phyloP scores from a whole-genome alignment of 805 yeast species.

The Schizosaccharomyces cryophilus region DNA sequence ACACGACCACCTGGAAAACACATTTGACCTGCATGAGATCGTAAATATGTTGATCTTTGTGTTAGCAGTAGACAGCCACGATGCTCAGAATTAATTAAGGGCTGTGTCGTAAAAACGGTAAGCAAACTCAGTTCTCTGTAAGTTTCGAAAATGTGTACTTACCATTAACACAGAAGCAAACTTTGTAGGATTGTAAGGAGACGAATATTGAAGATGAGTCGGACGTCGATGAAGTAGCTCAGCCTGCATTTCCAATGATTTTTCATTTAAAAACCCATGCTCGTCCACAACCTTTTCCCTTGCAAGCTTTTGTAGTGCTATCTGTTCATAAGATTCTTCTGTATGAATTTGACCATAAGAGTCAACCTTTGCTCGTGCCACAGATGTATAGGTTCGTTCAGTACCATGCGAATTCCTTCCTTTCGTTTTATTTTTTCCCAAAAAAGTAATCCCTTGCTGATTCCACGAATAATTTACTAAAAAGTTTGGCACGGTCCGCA shows the following conservation, averaged over 20 bases:
- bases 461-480: not conserved
- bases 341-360: not conserved
- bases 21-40: conserved; percentile 1
- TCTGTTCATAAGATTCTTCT: not conserved
- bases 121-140: not conserved
- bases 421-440: not conserved
- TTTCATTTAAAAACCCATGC: not conserved
- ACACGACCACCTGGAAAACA: not conserved
- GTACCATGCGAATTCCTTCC: no score
- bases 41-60: not conserved
- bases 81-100: not conserved
- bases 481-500: not conserved
- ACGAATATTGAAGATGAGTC: not conserved
- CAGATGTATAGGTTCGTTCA: no score
- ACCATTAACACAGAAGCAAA: not conserved
- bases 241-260: not conserved
- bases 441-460: not conserved
- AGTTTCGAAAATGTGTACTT: not conserved
- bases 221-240: not conserved
- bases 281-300: not conserved
- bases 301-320: not conserved
- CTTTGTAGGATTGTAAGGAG: not conserved
- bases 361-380: not conserved
- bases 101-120: not conserved
- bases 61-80: not conserved